Percentiles rank a stretch among this genome's conserved stretches.
Evolutionary conservation across 1,284 basidiomycete species (phyloP).

Genomic region (Fomitopsis betulina): DNA sequence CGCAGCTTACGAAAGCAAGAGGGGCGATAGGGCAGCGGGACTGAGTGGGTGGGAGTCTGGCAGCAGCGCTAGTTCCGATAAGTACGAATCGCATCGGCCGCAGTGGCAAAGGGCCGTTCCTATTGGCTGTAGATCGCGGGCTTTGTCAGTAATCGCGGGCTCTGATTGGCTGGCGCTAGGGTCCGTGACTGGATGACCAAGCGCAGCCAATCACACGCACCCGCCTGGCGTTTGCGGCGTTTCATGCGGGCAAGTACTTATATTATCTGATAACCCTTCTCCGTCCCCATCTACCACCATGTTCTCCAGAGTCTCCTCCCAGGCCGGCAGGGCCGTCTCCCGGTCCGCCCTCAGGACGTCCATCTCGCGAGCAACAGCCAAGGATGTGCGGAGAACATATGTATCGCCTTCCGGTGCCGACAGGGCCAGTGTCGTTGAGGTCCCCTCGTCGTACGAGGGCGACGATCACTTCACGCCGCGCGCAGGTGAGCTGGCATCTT

Average conservation of each 20-base stretch:
- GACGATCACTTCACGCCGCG: conserved; percentile 70
- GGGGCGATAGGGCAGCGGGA: conserved; percentile 3
- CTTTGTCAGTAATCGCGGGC: background rate
- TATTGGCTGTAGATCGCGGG: background rate
- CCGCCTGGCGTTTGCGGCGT: conserved; percentile 3
- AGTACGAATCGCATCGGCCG: conserved; percentile 5
- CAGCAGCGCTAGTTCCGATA: conserved; percentile 4
- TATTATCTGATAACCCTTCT: conserved; percentile 29
- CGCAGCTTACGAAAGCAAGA: background rate
- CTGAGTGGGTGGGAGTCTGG: conserved; percentile 12
- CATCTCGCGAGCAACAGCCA: conserved; percentile 11
- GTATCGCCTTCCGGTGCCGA: conserved; percentile 78
- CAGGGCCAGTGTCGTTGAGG: conserved; percentile 74
- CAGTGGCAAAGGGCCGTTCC: background rate
- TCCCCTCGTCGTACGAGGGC: conserved; percentile 68
- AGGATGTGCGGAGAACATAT: conserved; percentile 38
- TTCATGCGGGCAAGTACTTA: background rate
- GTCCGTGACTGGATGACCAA: conserved; percentile 4
- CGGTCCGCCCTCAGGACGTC: conserved; percentile 22
- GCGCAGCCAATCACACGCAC: conserved; percentile 5
- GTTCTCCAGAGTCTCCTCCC: conserved; percentile 51
- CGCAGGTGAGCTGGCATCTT: conserved; percentile 42
- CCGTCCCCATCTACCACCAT: conserved; percentile 33
- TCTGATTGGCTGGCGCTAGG: conserved; percentile 7
- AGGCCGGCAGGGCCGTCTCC: conserved; percentile 39